Conservation (phyloP, 495 filamentous ascomycete species). For the Parachaetomium inaequale region DNA sequence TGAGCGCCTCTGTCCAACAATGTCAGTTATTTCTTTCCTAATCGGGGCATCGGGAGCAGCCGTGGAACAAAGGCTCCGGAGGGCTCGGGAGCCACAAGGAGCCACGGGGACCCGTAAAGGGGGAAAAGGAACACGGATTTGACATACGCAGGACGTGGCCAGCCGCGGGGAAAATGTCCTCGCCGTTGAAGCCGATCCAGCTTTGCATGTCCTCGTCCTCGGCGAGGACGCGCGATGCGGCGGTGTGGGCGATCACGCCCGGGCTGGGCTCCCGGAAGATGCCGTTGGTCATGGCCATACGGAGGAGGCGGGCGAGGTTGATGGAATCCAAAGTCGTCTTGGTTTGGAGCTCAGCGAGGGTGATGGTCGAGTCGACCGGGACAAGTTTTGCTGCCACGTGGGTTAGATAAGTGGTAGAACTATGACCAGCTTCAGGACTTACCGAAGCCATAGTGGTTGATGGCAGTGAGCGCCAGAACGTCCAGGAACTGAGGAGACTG, state of each 20-base stretch:
- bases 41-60: too few species aligned
- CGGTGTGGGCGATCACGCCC: conserved; percentile 52
- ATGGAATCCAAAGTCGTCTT: conserved; percentile 40
- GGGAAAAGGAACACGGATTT: too few species aligned
- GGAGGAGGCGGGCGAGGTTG: conserved; percentile 51
- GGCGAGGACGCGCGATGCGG: conserved; percentile 44
- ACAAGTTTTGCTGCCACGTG: conserved; percentile 36
- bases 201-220: conserved; percentile 41
- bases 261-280: conserved; percentile 54
- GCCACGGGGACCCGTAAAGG: too few species aligned
- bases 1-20: too few species aligned
- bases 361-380: conserved; percentile 38
- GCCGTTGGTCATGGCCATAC: conserved; percentile 53
- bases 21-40: too few species aligned
- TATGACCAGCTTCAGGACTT: not conserved
- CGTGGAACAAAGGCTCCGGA: too few species aligned
- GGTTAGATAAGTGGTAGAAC: not conserved
- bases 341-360: conserved; percentile 42
- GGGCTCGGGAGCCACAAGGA: too few species aligned
- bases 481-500: conserved; percentile 34
- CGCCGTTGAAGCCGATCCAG: conserved; percentile 51
- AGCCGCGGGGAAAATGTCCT: conserved; percentile 50
- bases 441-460: conserved; percentile 43
- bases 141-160: conserved; percentile 40
- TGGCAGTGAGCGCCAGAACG: conserved; percentile 35